A percentile compares a stretch with the other conserved stretches of the same genome.
Evolutionary conservation across 164 flowering plant genomes (phyloP).

Genomic region (Annona cherimola): DNA sequence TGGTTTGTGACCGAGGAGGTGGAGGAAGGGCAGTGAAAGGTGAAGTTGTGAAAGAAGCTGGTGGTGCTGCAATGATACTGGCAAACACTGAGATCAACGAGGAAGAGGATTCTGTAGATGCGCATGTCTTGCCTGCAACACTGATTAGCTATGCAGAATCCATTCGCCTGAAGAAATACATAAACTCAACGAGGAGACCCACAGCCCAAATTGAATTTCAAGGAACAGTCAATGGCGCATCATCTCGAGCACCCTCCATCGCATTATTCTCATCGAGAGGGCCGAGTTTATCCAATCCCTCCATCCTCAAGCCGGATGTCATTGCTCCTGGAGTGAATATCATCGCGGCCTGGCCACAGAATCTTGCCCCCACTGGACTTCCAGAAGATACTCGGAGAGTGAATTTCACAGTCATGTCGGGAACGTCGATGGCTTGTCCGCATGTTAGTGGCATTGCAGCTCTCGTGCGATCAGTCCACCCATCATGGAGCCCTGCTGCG

Average conservation of each 20-base stretch:
- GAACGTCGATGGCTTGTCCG: slow-evolving; percentile 98
- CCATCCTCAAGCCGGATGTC: slow-evolving; percentile 85
- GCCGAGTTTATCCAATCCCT: slow-evolving; percentile 66
- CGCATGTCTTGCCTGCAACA: slow-evolving; percentile 86
- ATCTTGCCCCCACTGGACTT: slow-evolving; percentile 76
- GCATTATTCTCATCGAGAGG: slow-evolving; percentile 91
- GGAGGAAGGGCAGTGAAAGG: slow-evolving; percentile 79
- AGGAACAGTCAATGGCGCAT: slow-evolving; percentile 61
- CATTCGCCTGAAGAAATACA: slow-evolving; percentile 46
- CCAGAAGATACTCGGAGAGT: slow-evolving; percentile 72
- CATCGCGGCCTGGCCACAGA: slow-evolving; percentile 94
- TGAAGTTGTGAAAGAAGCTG: slow-evolving; percentile 65
- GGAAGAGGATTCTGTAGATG: slow-evolving; percentile 79
- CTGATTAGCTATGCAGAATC: slow-evolving; percentile 57
- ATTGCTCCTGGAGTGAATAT: slow-evolving; percentile 95
- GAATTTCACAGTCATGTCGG: slow-evolving; percentile 82
- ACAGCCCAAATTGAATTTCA: slow-evolving; percentile 59
- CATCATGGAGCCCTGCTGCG: slow-evolving; percentile 84
- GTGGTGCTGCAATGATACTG: slow-evolving; percentile 86
- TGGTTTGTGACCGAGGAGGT: slow-evolving; percentile 78
- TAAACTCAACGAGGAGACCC: slow-evolving; percentile 62
- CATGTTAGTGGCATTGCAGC: slow-evolving; percentile 84
- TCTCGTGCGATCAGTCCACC: slow-evolving; percentile 57
- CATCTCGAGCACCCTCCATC: slow-evolving; percentile 62
- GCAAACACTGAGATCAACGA: slow-evolving; percentile 60